Evolutionary conservation across 495 filamentous ascomycete genomes (phyloP), one percentile per base, ranked within the genome.

Genomic region (Hypoxylon crocopeplum): DNA sequence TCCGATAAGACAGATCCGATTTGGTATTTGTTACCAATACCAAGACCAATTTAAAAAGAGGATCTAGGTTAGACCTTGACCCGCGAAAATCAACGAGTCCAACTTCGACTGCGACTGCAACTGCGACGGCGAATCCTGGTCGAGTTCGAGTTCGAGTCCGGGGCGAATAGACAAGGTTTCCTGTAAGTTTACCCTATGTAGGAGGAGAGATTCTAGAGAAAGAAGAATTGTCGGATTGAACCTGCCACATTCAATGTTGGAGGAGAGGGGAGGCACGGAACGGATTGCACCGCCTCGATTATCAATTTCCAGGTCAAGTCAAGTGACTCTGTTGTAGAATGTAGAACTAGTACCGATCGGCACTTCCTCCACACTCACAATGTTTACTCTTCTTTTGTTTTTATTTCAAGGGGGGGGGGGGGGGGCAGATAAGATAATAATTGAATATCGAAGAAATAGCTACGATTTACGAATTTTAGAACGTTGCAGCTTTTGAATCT

Each of bases 311-410:
- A 45, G 20, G 33, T 55, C 30, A 44, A 64, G 60, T 54, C 38
- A 57, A 44, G 44, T 57, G 59, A 58, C 48, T n/a, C 4, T 10
- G 12, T 12, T 34, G 32, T 3, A 17, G 34, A 38, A 5, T 7
- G 37, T 57, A 48, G 10, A 63, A 64, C 49, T 64, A 59, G 41
- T 24, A 37, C 60, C 60, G 54, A 64, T 54, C 60, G 60, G 60
- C 60, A 59, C 36, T 58, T 64, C 36, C 30, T 49, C 54, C 42
- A 7, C 13, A n/a, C n/a, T n/a, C n/a, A n/a, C n/a, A n/a, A n/a
- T n/a, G n/a, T n/a, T n/a, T n/a, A n/a, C n/a, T n/a, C n/a, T n/a
- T n/a, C n/a, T n/a, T n/a, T n/a, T n/a, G n/a, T n/a, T n/a, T n/a
- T n/a, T n/a, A n/a, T n/a, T n/a, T n/a, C n/a, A n/a, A n/a, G n/a